Base-by-base conservation (phyloP, 106 monocot species). In the Xerophyta viscosa region DNA sequence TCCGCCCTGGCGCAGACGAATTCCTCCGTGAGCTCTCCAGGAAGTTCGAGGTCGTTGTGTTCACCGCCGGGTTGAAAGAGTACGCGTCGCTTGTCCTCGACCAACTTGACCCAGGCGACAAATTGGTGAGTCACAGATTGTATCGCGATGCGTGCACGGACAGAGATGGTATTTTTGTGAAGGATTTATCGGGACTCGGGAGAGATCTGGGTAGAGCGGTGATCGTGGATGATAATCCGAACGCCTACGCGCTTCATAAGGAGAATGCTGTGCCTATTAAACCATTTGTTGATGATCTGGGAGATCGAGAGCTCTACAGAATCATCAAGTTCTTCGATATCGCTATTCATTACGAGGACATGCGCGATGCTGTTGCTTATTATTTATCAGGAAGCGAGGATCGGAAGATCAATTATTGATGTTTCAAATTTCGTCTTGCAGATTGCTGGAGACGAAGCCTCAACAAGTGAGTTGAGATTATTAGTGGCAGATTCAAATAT, bases 31-130 rank as follows among this genome's bases (percentile, higher is more conserved):
- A 15, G 14, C 56, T 78, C 11, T 45, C 84, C n/a, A 39, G 41
- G 46, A 18, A 19, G 19, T 96, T 73, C 47, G 96, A 96, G 54
- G 52, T 89, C 10, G 76, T 96, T 12, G 67, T 96, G 15, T 96
- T 89, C 71, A 96, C 96, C 6, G 96, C 96, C 1, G 96, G 88
- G 48, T 37, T 89, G 31, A 51, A 33, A 56, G 88, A 75, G 66
- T 96, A 96, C 55, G 96, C 96, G 0, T 84, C 88, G 8, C 78
- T 81, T 25, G 85, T 96, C n/a, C 74, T 96, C 31, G 78, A 88
- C 68, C 61, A 37, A 17, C 64, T 96, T 3, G 96, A 96, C 49
- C 85, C 84, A 0, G 26, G 14, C 2, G 68, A 71, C 0, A 57
- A 54, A 25, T 0, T 85, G 43, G 65, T 96, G 25, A 19, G 71